These are phyloP conservation scores for Epichloe sylvatica DNA, from an alignment of 2,329 filamentous ascomycete genomes.

Conservation along the genomic window DNA sequence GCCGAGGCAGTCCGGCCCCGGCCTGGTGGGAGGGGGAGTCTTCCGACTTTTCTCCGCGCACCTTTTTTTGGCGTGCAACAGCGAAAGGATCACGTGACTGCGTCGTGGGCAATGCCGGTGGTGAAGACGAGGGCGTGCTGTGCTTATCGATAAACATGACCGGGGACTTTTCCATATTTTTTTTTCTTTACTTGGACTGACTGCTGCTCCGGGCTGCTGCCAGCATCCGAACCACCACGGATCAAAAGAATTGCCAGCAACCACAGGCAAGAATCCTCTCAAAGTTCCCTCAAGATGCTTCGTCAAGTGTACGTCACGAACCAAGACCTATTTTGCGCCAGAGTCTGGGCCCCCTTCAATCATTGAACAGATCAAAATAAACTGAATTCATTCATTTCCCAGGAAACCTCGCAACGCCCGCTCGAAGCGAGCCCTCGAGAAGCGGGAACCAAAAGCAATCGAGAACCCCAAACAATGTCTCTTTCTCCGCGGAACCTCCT, in stretches of 20 bases:
- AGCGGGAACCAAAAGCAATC: constrained; percentile 73
- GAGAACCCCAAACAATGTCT: constrained; percentile 87
- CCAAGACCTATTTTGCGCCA: no score
- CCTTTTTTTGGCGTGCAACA: no score
- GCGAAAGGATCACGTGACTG: constrained; percentile 21
- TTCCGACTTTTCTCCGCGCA: no score
- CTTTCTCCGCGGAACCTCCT: constrained; percentile 76
- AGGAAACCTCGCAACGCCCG: constrained; percentile 60
- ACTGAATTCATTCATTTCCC: background rate
- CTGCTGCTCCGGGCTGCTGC: no score
- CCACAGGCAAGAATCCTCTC: background rate
- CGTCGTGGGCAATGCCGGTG: constrained; percentile 10
- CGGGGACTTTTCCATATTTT: constrained; percentile 10
- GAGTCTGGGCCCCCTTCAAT: no score
- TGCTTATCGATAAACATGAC: constrained; percentile 22
- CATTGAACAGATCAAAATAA: no score
- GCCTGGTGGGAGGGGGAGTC: background rate
- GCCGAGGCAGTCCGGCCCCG: constrained; percentile 11
- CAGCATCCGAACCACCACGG: background rate
- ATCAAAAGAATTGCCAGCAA: background rate
- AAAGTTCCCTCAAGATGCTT: constrained; percentile 25
- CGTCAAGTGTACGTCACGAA: constrained; percentile 31
- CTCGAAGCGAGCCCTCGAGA: constrained; percentile 88
- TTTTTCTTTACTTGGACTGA: constrained; percentile 3
- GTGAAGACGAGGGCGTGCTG: background rate